Evolutionary conservation across 2,329 filamentous ascomycete genomes (phyloP).

Genomic region (Fusarium sp.): DNA sequence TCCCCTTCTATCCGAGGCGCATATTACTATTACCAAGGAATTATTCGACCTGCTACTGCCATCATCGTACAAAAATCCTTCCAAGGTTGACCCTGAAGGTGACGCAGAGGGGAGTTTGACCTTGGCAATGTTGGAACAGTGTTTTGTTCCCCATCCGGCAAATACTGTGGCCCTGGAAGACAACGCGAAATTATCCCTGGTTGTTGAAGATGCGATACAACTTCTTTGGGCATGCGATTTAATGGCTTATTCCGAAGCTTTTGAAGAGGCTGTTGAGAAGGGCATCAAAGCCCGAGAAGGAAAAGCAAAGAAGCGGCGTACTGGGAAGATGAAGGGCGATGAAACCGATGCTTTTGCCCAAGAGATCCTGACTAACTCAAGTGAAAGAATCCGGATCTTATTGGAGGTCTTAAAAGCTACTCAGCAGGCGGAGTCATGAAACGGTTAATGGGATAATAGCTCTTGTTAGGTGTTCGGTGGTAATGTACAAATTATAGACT

Average conservation of each 20-base stretch:
- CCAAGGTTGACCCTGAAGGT: slow-evolving; percentile 52
- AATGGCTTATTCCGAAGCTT: slow-evolving; percentile 51
- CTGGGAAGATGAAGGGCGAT: slow-evolving; percentile 50
- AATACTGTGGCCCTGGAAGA: slow-evolving; percentile 71
- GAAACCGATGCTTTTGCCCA: slow-evolving; percentile 57
- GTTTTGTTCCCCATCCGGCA: slow-evolving; percentile 75
- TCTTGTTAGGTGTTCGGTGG: slow-evolving; percentile 7
- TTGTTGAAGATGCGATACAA: slow-evolving; percentile 74
- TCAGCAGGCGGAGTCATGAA: slow-evolving; percentile 30
- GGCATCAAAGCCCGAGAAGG: slow-evolving; percentile 63
- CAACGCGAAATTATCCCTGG: slow-evolving; percentile 78
- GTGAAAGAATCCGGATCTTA: slow-evolving; percentile 57
- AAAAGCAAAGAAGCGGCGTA: slow-evolving; percentile 60
- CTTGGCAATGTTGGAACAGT: slow-evolving; percentile 62
- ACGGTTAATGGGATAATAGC: neutral
- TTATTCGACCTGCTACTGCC: slow-evolving; percentile 61
- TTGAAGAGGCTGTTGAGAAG: slow-evolving; percentile 57
- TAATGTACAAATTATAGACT: slow-evolving; percentile 42
- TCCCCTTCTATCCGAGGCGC: slow-evolving; percentile 53
- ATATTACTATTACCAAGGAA: slow-evolving; percentile 60
- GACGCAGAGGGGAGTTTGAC: slow-evolving; percentile 57
- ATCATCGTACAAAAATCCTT: slow-evolving; percentile 56
- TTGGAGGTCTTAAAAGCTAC: slow-evolving; percentile 51
- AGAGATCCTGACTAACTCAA: slow-evolving; percentile 59
- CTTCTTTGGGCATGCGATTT: slow-evolving; percentile 58